Percentiles rank a stretch among this genome's conserved stretches.
These are phyloP conservation scores for Emergomyces africanus DNA, from an alignment of 2,329 filamentous ascomycete genomes.

Conservation along the genomic window DNA sequence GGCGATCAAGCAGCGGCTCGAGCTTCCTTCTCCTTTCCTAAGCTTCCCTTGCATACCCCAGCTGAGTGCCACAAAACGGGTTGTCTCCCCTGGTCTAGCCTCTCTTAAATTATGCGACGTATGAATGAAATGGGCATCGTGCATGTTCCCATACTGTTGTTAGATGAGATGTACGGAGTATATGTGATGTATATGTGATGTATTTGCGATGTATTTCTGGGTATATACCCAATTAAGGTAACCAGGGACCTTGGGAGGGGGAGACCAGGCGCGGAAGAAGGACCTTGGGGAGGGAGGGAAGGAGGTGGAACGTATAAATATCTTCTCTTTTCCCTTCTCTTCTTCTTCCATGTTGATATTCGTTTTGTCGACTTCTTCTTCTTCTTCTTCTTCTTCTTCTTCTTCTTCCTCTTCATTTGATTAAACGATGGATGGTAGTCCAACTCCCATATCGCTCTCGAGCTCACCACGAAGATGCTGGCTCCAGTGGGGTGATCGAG, in stretches of 20 bases:
- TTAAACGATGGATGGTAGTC: neutral
- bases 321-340: neutral
- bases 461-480: neutral
- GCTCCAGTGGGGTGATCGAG: neutral
- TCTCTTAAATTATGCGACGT: neutral
- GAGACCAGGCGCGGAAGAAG: neutral
- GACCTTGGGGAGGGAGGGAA: neutral
- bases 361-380: constrained; percentile 1
- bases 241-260: neutral
- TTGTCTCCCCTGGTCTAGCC: neutral
- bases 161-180: no score
- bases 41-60: neutral
- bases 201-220: no score
- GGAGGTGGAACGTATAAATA: neutral
- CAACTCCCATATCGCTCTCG: no score
- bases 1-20: neutral
- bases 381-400: constrained; percentile 2
- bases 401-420: constrained; percentile 1
- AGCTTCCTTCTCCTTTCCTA: neutral
- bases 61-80: neutral
- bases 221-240: no score
- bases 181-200: no score
- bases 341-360: constrained; percentile 1
- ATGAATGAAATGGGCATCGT: neutral
- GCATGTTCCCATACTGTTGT: neutral